phyloP scores from a whole-genome alignment of 2,329 filamentous ascomycete genomes.

The Fusarium mexicanum region DNA sequence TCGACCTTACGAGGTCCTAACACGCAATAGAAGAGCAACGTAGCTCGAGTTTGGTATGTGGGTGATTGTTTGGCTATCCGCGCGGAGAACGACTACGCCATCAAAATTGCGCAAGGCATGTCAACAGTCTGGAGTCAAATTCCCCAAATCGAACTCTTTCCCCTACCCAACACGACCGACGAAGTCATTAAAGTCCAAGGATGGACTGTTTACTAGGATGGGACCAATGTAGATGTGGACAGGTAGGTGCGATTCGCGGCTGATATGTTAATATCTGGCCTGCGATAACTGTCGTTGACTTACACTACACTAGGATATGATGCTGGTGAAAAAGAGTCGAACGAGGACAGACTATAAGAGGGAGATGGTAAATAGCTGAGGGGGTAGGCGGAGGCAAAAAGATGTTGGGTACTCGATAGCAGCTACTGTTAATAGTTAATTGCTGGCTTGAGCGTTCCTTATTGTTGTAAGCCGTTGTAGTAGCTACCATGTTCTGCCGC shows the following conservation, averaged over 20 bases:
- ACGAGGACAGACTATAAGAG: neutral
- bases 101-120: neutral
- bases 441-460: neutral
- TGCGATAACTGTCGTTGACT: neutral
- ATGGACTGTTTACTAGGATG: neutral
- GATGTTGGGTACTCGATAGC: neutral
- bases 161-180: neutral
- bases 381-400: neutral
- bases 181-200: neutral
- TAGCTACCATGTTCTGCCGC: too few relatives aligned
- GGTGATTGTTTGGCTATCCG: neutral
- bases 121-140: neutral
- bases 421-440: neutral
- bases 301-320: neutral
- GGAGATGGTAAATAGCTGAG: neutral
- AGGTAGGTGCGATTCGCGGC: too few relatives aligned
- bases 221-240: neutral
- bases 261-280: neutral
- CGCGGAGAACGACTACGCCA: neutral
- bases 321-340: neutral
- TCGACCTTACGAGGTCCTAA: neutral
- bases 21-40: neutral
- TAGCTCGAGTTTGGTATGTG: neutral
- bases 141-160: neutral
- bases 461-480: neutral